phyloP scores from a whole-genome alignment of 2,329 filamentous ascomycete species.

The Paecilomyces sp. region DNA sequence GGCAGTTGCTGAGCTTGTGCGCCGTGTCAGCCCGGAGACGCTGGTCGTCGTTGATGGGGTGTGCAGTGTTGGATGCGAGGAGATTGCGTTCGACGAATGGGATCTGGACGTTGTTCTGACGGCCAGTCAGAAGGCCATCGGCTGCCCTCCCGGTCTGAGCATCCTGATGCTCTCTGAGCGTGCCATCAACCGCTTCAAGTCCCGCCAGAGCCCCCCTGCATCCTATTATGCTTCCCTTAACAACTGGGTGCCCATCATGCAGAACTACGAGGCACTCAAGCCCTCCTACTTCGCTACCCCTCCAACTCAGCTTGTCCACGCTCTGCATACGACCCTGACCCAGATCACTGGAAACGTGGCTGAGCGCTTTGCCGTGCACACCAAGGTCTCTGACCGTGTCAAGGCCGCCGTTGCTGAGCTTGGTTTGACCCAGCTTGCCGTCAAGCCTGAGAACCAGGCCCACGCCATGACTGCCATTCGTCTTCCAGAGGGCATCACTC shows the following conservation, averaged over 20 bases:
- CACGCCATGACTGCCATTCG: slow-evolving; percentile 98
- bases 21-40: slow-evolving; percentile 81
- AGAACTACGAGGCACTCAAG: slow-evolving; percentile 98
- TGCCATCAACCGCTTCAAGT: slow-evolving; percentile 73
- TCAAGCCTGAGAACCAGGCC: slow-evolving; percentile 82
- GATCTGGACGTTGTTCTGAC: slow-evolving; percentile 87
- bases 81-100: slow-evolving; percentile 95
- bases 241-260: slow-evolving; percentile 98
- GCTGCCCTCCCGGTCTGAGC: slow-evolving; percentile 85
- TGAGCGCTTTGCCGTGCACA: slow-evolving; percentile 77
- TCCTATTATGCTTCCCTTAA: slow-evolving; percentile 95
- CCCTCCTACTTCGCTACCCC: slow-evolving; percentile 97
- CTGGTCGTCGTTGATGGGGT: slow-evolving; percentile 91
- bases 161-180: slow-evolving; percentile 90
- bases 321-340: slow-evolving; percentile 78
- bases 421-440: slow-evolving; percentile 79
- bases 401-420: slow-evolving; percentile 76
- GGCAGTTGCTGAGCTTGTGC: slow-evolving; percentile 72
- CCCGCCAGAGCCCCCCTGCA: slow-evolving; percentile 70
- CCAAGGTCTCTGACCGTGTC: slow-evolving; percentile 70
- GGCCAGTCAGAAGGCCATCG: slow-evolving; percentile 94
- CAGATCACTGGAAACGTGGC: slow-evolving; percentile 76
- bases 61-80: slow-evolving; percentile 92
- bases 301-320: slow-evolving; percentile 86
- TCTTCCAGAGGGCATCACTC: slow-evolving; percentile 74